A percentile compares a stretch with the other conserved stretches of the same genome.
These are phyloP conservation scores for Zygnema circumcarinatum DNA, from an alignment of 139 green algal species.

Conservation along the genomic window DNA sequence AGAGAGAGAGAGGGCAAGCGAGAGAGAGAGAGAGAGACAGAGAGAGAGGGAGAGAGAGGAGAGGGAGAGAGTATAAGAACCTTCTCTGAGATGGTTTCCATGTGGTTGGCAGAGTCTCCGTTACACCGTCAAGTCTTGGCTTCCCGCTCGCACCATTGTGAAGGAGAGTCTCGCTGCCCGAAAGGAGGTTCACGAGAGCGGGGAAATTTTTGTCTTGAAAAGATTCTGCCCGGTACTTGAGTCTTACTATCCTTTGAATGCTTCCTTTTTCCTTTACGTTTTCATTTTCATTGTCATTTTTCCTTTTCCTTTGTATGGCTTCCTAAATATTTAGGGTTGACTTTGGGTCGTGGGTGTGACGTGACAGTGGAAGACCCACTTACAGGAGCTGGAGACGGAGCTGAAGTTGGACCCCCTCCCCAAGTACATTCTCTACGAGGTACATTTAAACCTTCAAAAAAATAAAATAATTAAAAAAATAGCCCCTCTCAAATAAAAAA, in stretches of 20 bases:
- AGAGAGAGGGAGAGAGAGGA: too few species aligned
- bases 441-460: too few species aligned
- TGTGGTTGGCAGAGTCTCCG: too few species aligned
- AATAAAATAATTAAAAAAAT: conserved; percentile 13
- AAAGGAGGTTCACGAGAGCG: conserved; percentile 67
- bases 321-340: conserved; percentile 4
- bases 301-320: not conserved
- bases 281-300: not conserved
- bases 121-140: conserved; percentile 81
- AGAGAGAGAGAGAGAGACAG: too few species aligned
- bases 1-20: too few species aligned
- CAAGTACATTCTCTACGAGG: conserved; percentile 70
- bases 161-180: conserved; percentile 65
- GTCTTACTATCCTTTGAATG: not conserved
- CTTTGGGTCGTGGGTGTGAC: not conserved
- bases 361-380: conserved; percentile 95
- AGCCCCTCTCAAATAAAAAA: not conserved
- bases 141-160: conserved; percentile 82
- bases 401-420: conserved; percentile 65
- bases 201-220: conserved; percentile 63
- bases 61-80: too few species aligned
- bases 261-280: not conserved
- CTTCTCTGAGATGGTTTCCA: too few species aligned
- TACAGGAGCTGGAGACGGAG: conserved; percentile 93
- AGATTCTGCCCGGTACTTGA: conserved; percentile 54